Evolutionary conservation across 1,139 yeast species (phyloP).

Genomic region (Chernovozyma sophiae-reginae): DNA sequence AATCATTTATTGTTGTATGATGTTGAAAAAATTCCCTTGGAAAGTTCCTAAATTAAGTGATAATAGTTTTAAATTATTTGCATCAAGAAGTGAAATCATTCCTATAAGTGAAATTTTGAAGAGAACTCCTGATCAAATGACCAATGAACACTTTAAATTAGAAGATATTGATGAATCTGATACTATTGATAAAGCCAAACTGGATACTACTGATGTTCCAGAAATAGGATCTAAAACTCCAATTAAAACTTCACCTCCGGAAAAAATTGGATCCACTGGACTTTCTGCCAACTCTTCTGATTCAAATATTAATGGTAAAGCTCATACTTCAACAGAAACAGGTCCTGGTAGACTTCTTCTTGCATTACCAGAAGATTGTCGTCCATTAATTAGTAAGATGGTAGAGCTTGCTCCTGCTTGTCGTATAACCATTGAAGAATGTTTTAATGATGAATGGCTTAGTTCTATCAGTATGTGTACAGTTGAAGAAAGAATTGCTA

Average conservation of each 20-base stretch:
- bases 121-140: conserved; percentile 30
- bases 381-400: conserved; percentile 66
- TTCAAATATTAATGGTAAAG: conserved; percentile 33
- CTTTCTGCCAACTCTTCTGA: conserved; percentile 7
- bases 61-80: conserved; percentile 70
- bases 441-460: conserved; percentile 79
- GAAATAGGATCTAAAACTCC: conserved; percentile 5
- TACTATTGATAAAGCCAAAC: background rate
- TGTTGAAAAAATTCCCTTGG: conserved; percentile 93
- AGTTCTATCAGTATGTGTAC: conserved; percentile 62
- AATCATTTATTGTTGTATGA: conserved; percentile 91
- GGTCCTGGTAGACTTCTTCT: conserved; percentile 68
- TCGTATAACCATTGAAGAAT: conserved; percentile 79
- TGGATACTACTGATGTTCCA: conserved; percentile 2
- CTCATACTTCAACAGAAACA: conserved; percentile 55
- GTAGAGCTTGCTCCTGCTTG: conserved; percentile 82
- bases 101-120: conserved; percentile 40
- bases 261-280: conserved; percentile 1
- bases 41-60: conserved; percentile 88
- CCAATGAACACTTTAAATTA: conserved; percentile 13
- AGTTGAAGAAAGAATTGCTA: conserved; percentile 37
- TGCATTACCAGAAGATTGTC: conserved; percentile 67
- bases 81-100: conserved; percentile 43
- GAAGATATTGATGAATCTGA: conserved; percentile 31
- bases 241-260: conserved; percentile 8